phyloP scores from a whole-genome alignment of 208 protist genomes.

The Wallacemonas collosoma region DNA sequence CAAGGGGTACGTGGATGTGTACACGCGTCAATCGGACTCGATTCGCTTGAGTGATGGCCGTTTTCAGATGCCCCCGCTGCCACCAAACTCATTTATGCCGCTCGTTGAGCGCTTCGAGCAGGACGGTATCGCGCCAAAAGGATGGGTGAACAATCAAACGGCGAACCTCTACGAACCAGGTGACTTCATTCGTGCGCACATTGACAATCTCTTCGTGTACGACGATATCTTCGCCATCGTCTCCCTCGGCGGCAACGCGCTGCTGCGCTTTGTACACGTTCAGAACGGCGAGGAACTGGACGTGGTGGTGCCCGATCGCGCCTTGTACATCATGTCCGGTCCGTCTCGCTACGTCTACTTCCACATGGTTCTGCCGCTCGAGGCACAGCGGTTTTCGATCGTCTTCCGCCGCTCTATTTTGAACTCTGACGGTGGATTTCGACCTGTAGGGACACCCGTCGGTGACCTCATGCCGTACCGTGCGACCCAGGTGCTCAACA shows the following conservation, averaged over 20 bases:
- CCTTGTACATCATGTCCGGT: constrained; percentile 87
- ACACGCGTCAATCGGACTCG: constrained; percentile 74
- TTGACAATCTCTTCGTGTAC: constrained; percentile 92
- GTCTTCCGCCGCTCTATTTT: constrained; percentile 89
- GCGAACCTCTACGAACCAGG: constrained; percentile 89
- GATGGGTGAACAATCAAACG: constrained; percentile 89
- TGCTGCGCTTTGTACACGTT: constrained; percentile 86
- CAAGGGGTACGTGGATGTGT: constrained; percentile 82
- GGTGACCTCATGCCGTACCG: constrained; percentile 82
- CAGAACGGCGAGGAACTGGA: constrained; percentile 89
- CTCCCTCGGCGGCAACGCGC: constrained; percentile 77
- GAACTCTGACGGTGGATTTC: constrained; percentile 84
- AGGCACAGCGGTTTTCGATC: constrained; percentile 84
- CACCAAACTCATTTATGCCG: constrained; percentile 57
- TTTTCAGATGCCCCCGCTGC: constrained; percentile 85
- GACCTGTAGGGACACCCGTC: constrained; percentile 63
- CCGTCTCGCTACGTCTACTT: constrained; percentile 90
- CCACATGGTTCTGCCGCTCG: constrained; percentile 89
- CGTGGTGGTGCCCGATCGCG: constrained; percentile 81
- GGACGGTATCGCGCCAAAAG: constrained; percentile 69
- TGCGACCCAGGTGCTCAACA: constrained; percentile 84
- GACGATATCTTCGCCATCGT: constrained; percentile 89
- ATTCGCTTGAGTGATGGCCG: constrained; percentile 84
- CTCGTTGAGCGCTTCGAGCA: constrained; percentile 81
- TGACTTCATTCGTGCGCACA: constrained; percentile 89